Base-by-base conservation (phyloP, 1,284 basidiomycete genomes). In the Moesziomyces parantarcticus region DNA sequence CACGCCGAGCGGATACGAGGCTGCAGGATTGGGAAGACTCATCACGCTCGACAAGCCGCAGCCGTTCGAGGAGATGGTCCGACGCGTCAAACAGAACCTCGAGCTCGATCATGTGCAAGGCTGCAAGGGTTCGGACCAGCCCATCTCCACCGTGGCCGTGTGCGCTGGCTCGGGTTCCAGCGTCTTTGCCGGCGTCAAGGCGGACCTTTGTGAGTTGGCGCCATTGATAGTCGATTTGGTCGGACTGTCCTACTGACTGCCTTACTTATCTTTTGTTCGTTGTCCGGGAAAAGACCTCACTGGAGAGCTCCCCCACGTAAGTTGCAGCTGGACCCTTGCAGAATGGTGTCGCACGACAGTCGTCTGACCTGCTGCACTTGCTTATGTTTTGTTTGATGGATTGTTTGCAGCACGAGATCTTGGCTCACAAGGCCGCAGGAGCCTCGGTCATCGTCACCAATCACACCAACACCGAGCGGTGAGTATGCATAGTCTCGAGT, bases 401-500 rank as follows among this genome's bases (percentile, higher is more conserved):
- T 34, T 21, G 7, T 26, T 10, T 16, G 20, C 70, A 82, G 69
- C 82, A 83, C 62, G 82, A 83, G 45, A 46, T 80, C n/a, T 65
- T 83, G 22, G 77, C 81, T 1, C 66, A 75, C 52, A 79, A 75
- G 18, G 78, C 78, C 25, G 50, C 65, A 9, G 81, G 80, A n/a
- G 52, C 75, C 34, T 78, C 75, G 16, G 81, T 83, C 29, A 73
- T 83, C 34, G 59, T 82, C 21, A 66, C 78, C 14, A 78, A 81
- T 47, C 82, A 83, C 57, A 75, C 78, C 49, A 82, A 82, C 67
- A 78, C 75, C 5, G 82, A 83, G 60, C 64, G 81, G 49, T 73
- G 43, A 51, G 62, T 45, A 11, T 20, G 16, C 32, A 20, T 39
- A 34, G 10, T n/a, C 44, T 47, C 18, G 11, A 21, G 8, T 16